Evolutionary conservation across 192 early-diverging fungal genomes (phyloP).

Genomic region (Entomortierella lignicola): DNA sequence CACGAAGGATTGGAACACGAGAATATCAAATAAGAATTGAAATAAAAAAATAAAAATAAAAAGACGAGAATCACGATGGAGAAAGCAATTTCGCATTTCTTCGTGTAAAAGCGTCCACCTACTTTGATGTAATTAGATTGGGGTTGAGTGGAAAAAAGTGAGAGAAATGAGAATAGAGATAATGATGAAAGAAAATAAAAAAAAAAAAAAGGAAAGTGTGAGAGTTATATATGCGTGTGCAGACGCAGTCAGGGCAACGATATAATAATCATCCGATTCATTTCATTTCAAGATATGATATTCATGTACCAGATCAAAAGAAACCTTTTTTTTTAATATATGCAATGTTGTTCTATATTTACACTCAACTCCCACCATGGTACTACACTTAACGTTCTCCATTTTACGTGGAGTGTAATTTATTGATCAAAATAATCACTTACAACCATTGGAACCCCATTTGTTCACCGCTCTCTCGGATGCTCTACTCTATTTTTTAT

Average conservation of each 20-base stretch:
- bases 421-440: neutral
- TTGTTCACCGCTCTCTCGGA: neutral
- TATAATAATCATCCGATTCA: neutral
- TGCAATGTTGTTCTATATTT: neutral
- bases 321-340: neutral
- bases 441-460: neutral
- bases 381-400: neutral
- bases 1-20: too few relatives aligned
- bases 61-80: neutral
- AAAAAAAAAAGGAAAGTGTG: neutral
- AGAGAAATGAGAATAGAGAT: neutral
- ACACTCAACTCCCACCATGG: neutral
- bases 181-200: constrained; percentile 5
- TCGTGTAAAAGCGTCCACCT: neutral
- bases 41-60: neutral
- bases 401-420: neutral
- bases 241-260: neutral
- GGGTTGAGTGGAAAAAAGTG: neutral
- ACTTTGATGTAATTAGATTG: constrained; percentile 21
- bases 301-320: neutral
- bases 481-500: constrained; percentile 4
- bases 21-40: too few relatives aligned
- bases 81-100: neutral
- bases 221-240: constrained; percentile 6
- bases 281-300: neutral